Evolutionary conservation across 1,284 basidiomycete species (phyloP).

Genomic region (Megacollybia platyphylla): DNA sequence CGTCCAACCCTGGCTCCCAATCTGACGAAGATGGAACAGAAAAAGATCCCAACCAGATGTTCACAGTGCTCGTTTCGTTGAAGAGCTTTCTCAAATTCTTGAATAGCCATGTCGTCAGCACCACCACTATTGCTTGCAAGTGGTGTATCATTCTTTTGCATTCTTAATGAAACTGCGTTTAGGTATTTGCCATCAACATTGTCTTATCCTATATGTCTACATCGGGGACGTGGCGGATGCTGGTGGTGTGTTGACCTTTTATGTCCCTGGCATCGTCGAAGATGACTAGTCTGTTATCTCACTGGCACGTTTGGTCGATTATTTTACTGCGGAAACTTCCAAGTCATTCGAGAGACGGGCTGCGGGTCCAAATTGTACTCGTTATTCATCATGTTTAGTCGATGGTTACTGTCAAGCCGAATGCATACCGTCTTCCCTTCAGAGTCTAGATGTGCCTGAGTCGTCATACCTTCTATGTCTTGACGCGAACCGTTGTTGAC

Average conservation of each 20-base stretch:
- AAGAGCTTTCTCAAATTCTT: slow-evolving; percentile 77
- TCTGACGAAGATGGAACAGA: slow-evolving; percentile 21
- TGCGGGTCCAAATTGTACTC: too few relatives aligned
- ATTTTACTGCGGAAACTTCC: too few relatives aligned
- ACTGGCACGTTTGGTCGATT: too few relatives aligned
- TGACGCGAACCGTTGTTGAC: too few relatives aligned
- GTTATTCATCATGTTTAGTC: too few relatives aligned
- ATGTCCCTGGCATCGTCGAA: slow-evolving; percentile 60
- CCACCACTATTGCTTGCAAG: slow-evolving; percentile 78
- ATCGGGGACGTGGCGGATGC: slow-evolving; percentile 75
- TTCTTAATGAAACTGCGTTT: slow-evolving; percentile 3
- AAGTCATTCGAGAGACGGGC: too few relatives aligned
- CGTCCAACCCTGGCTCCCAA: background rate
- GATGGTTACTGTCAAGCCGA: too few relatives aligned
- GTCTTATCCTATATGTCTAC: slow-evolving; percentile 83
- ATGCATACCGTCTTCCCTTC: too few relatives aligned
- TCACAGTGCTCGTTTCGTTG: slow-evolving; percentile 58
- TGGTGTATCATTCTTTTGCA: slow-evolving; percentile 12
- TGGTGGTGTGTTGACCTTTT: slow-evolving; percentile 82
- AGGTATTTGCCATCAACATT: slow-evolving; percentile 81
- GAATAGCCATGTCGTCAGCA: slow-evolving; percentile 74
- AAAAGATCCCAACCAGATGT: slow-evolving; percentile 41
- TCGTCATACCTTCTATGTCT: too few relatives aligned
- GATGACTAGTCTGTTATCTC: slow-evolving; percentile 10
- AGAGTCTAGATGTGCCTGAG: too few relatives aligned